A percentile compares a stretch with the other conserved stretches of the same genome.
Conservation (phyloP, 2,329 filamentous ascomycete species). For the Pseudocercospora ulei region DNA sequence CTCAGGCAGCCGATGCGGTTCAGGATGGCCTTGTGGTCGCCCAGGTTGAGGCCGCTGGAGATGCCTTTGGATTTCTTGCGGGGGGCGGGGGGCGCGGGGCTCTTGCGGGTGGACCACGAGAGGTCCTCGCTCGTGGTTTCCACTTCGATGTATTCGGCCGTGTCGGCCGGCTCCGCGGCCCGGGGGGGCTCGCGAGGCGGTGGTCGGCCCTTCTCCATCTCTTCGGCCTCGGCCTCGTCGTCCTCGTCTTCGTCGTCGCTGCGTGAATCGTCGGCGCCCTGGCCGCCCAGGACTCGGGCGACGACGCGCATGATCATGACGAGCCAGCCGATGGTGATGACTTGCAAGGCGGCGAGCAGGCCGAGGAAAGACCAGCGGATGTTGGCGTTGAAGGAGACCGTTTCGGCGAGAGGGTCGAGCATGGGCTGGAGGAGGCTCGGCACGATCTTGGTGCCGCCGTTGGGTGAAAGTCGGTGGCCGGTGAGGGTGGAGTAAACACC, state of each 20-base stretch:
- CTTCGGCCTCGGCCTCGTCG: conserved; percentile 55
- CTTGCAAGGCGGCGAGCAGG: conserved; percentile 67
- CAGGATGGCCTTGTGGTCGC: conserved; percentile 69
- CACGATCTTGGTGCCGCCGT: conserved; percentile 39
- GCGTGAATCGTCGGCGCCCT: conserved; percentile 70
- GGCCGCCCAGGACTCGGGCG: conserved; percentile 65
- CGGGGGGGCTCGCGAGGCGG: conserved; percentile 22
- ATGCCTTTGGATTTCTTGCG: conserved; percentile 50
- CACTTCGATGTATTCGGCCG: conserved; percentile 47
- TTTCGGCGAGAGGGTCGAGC: conserved; percentile 53
- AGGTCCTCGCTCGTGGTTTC: conserved; percentile 65
- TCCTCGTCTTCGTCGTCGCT: conserved; percentile 75
- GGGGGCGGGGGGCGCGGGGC: conserved; percentile 27
- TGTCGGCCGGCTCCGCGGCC: conserved; percentile 18
- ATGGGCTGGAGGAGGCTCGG: conserved; percentile 65
- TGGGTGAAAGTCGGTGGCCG: conserved; percentile 46
- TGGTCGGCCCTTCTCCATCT: conserved; percentile 30
- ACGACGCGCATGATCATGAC: conserved; percentile 77
- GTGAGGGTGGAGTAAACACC: conserved; percentile 59
- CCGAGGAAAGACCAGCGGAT: conserved; percentile 69
- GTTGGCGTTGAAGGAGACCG: conserved; percentile 67
- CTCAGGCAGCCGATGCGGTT: conserved; percentile 63
- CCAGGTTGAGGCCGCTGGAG: conserved; percentile 42
- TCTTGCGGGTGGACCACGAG: conserved; percentile 23
- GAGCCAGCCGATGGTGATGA: conserved; percentile 79